Evolutionary conservation across 2,329 filamentous ascomycete species (phyloP), one percentile per base, ranked within the genome.

Genomic region (Cryphonectria japonica): DNA sequence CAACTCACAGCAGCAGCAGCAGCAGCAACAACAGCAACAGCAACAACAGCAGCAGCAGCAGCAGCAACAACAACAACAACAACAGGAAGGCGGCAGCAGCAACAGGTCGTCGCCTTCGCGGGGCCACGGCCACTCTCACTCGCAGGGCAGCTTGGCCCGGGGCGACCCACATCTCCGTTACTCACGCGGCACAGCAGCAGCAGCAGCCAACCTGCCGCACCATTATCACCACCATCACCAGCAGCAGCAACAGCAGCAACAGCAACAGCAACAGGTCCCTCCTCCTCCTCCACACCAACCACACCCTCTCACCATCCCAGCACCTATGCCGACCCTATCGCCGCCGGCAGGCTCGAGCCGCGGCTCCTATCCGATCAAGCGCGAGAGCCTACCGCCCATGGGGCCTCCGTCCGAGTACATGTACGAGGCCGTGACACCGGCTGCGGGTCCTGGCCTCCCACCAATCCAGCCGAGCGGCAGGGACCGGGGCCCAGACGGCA

Each of bases 401-500:
- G 75, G 82, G 72, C 76, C 82, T 70, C 78, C 83, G 72, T 73
- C 79, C 77, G 63, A 50, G 69, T 80, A 61, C 74, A 78, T 34
- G 75, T 77, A 32, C 78, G 80, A 69, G 75, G 75, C 26, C 8
- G 68, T 50, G 71, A 75, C 43, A 76, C 59, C 50, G 72, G 73
- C 69, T 8, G 71, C 79, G 16, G 82, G 82, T 5, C 83, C 82
- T 16, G 83, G 82, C 8, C 81, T 88, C 60, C 84, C 86, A 6
- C 87, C 86, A n/a, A 88, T 88, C 59, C 86, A 88, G 69, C 80
- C 80, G 22, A 57, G n/a, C 26, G 62, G 62, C n/a, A 46, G 66
- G 37, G 69, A 67, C 43, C 69, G 67, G 61, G 71, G 69, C 52
- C 77, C 80, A 39, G 79, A 80, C n/a, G 80, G 80, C 7, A 84